Base-by-base conservation (phyloP, 208 protist genomes). In the Crithidia expoeki region DNA sequence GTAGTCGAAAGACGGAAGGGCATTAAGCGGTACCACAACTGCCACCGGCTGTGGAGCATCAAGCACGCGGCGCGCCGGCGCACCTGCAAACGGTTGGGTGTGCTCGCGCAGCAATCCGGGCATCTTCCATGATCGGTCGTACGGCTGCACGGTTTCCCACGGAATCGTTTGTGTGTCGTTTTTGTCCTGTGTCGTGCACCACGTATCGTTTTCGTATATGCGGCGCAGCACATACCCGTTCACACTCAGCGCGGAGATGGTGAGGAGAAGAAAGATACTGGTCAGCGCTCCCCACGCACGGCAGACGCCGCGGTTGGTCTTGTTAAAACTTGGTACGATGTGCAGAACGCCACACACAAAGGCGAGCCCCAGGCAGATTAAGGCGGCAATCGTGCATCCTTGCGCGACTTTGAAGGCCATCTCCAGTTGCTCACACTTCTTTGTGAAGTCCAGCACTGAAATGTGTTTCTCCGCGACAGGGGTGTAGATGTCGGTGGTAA, bases 401-500 rank as follows among this genome's bases (percentile, higher is more conserved):
- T 84, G 79, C 27, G 55, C 59, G 2, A 71, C 47, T 2, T 44
- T 27, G 42, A 84, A 84, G 6, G 63, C 73, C 12, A 10, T 64
- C 21, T 49, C 27, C 23, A 84, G 73, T 4, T 49, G 34, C 21
- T 57, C 19, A 34, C 73, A 79, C 23, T 66, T 44, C 38, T 78
- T 46, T n/a, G 56, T 59, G 56, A 80, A 80, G 32, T 50, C 16
- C 2, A 33, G 14, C 25, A 64, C 68, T 19, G 38, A 17, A 2
- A 71, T 17, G 42, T 79, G 68, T 40, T 67, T 68, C 30, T 84
- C 72, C 0, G 17, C 56, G 3, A 40, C 25, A 9, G 79, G 74
- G 7, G 74, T 80, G 58, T 74, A 74, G 9, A 84, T 60, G 55
- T 70, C 47, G 3, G 79, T 80, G 36, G 68, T 72, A 57, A 64